Base-by-base conservation (phyloP, 2,329 filamentous ascomycete species). In the Fusarium sp. region DNA sequence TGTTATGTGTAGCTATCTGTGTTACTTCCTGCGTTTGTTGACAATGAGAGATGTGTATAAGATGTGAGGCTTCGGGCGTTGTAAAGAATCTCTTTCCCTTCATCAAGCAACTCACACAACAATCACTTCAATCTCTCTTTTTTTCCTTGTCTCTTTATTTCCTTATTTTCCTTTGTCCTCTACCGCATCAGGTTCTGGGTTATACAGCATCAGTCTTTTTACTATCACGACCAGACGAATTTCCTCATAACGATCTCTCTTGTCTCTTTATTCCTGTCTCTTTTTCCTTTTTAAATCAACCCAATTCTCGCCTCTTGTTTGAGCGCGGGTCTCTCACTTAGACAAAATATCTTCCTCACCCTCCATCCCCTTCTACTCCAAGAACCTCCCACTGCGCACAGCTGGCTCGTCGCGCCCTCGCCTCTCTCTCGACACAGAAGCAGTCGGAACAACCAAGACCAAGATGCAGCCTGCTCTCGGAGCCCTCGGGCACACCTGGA, bases 401-500 rank as follows among this genome's bases (percentile, higher is more conserved):
- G 77, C 78, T 41, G 73, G 75, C 65, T 74, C 73, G 26, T 72
- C 79, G 62, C 68, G 80, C 53, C 83, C 83, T 33, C 76, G 75
- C 32, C 82, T 85, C 50, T 80, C 80, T 14, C 75, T 84, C 56
- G 74, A 80, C 56, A 84, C 81, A 39, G 40, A 65, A 65, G 65
- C 76, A n/a, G 62, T 55, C 44, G 61, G 66, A 33, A 64, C 67
- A 50, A 32, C 74, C 52, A 63, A 56, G 17, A 22, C 48, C 73
- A 82, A 71, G 65, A 85, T 84, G 83, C 77, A 78, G 61, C 81
- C 87, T 78, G 79, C 84, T 79, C 82, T 90, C 78, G 90, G 92
- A 73, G 90, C 91, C 77, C 82, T 96, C 70, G 93, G 92, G 78
- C 88, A 90, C 72, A 91, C 91, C 71, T 97, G 96, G 82, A 89